These are phyloP conservation scores for Luffa aegyptiaca DNA, from an alignment of 306 rosid genomes.

Conservation along the genomic window DNA sequence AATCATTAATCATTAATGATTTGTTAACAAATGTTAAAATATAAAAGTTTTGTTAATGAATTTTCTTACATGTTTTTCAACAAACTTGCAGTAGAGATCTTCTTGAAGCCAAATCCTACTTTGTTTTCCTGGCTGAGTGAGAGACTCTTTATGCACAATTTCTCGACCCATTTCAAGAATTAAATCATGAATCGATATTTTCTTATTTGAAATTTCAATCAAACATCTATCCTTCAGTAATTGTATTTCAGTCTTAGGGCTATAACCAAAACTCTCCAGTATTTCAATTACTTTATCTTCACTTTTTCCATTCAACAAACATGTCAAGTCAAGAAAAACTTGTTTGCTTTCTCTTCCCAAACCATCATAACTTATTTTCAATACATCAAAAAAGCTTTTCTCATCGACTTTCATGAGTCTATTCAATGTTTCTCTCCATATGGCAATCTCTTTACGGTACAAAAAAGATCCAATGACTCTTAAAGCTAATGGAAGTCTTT, in stretches of 20 bases:
- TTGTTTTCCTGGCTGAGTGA: neutral
- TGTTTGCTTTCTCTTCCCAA: neutral
- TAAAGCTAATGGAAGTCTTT: no score
- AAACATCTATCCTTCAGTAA: neutral
- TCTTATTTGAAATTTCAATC: neutral
- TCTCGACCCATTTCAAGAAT: neutral
- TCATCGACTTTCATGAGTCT: neutral
- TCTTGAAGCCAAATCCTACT: slow-evolving; percentile 9
- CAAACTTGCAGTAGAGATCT: neutral
- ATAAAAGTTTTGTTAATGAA: neutral
- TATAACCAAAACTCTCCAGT: neutral
- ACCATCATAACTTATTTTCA: neutral
- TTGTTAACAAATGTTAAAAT: neutral
- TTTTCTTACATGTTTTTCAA: neutral
- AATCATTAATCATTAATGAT: neutral
- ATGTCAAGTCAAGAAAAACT: neutral
- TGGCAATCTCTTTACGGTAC: no score
- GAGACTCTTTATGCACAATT: neutral
- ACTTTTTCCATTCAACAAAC: neutral
- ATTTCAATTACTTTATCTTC: neutral
- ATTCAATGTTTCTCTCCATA: neutral
- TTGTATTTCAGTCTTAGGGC: neutral
- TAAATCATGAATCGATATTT: slow-evolving; percentile 13
- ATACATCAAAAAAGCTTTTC: neutral
- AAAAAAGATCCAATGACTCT: no score